Percentiles rank a stretch among this genome's conserved stretches.
phyloP scores from a whole-genome alignment of 1,284 basidiomycete species.

The Naganishia albida region DNA sequence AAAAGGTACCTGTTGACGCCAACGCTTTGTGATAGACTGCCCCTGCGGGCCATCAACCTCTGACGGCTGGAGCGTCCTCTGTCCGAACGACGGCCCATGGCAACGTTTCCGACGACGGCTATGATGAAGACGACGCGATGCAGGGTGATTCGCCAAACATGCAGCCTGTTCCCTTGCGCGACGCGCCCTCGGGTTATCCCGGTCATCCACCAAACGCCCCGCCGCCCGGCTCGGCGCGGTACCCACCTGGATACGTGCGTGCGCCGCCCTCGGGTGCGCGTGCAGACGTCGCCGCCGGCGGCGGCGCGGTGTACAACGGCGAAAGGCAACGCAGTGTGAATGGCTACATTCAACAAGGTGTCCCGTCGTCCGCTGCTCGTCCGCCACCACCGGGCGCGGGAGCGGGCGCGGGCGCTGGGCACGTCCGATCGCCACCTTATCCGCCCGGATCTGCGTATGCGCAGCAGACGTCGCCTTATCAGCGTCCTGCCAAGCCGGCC shows the following conservation, averaged over 20 bases:
- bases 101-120: slow-evolving; percentile 17
- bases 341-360: slow-evolving; percentile 9
- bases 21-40: slow-evolving; percentile 12
- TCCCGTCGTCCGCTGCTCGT: neutral
- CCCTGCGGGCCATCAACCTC: slow-evolving; percentile 20
- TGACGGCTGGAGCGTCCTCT: neutral
- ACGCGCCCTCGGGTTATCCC: neutral
- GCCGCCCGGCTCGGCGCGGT: neutral
- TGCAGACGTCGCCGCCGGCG: slow-evolving; percentile 4
- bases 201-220: slow-evolving; percentile 3
- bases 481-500: slow-evolving; percentile 4
- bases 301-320: neutral
- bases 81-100: slow-evolving; percentile 5
- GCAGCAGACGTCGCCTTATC: slow-evolving; percentile 8
- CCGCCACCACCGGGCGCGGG: too few relatives aligned
- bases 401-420: too few relatives aligned
- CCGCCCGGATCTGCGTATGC: slow-evolving; percentile 2
- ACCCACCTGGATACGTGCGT: slow-evolving; percentile 10
- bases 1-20: neutral
- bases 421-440: slow-evolving; percentile 9
- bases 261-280: neutral
- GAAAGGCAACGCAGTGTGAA: slow-evolving; percentile 1
- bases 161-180: neutral
- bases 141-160: slow-evolving; percentile 10
- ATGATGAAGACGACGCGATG: slow-evolving; percentile 21